These are phyloP conservation scores for Tolypocladium nubicola DNA, from an alignment of 2,329 filamentous ascomycete species.

Conservation along the genomic window DNA sequence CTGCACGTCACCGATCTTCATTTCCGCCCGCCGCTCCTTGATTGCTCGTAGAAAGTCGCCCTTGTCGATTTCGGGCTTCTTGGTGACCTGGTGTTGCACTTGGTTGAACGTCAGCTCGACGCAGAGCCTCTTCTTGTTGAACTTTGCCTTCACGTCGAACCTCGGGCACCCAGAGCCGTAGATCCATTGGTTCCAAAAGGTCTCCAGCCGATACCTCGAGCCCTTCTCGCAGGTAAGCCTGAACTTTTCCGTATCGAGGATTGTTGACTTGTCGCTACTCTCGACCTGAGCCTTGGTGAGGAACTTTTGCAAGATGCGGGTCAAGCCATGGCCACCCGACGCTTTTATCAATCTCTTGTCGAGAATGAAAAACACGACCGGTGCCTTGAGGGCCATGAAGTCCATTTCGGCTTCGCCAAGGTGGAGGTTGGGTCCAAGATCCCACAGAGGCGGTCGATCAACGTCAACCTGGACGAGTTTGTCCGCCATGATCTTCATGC, in stretches of 20 bases:
- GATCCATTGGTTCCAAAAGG: slow-evolving; percentile 92
- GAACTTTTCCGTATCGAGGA: slow-evolving; percentile 68
- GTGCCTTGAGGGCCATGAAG: slow-evolving; percentile 84
- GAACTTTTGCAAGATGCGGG: slow-evolving; percentile 75
- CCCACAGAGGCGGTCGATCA: slow-evolving; percentile 69
- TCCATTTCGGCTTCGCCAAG: slow-evolving; percentile 79
- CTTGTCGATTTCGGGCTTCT: slow-evolving; percentile 47
- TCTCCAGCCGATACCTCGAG: slow-evolving; percentile 74
- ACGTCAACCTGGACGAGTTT: slow-evolving; percentile 72
- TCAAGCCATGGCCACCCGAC: slow-evolving; percentile 69
- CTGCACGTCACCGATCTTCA: slow-evolving; percentile 60
- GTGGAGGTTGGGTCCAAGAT: slow-evolving; percentile 67
- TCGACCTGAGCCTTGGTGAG: slow-evolving; percentile 73
- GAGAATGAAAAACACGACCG: slow-evolving; percentile 84
- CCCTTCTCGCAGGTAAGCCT: slow-evolving; percentile 78
- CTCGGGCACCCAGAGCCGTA: slow-evolving; percentile 78
- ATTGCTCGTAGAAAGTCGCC: slow-evolving; percentile 74
- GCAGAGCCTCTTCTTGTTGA: slow-evolving; percentile 95
- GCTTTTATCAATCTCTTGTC: slow-evolving; percentile 86
- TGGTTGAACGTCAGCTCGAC: slow-evolving; percentile 88
- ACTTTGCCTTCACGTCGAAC: slow-evolving; percentile 77
- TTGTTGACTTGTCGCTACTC: slow-evolving; percentile 50
- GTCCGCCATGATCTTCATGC: slow-evolving; percentile 78
- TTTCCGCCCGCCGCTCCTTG: slow-evolving; percentile 63
- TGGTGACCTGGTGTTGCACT: slow-evolving; percentile 41